Percentiles rank a stretch among this genome's conserved stretches.
phyloP scores from a whole-genome alignment of 2,329 filamentous ascomycete species.

The Xylariaceae sp. region DNA sequence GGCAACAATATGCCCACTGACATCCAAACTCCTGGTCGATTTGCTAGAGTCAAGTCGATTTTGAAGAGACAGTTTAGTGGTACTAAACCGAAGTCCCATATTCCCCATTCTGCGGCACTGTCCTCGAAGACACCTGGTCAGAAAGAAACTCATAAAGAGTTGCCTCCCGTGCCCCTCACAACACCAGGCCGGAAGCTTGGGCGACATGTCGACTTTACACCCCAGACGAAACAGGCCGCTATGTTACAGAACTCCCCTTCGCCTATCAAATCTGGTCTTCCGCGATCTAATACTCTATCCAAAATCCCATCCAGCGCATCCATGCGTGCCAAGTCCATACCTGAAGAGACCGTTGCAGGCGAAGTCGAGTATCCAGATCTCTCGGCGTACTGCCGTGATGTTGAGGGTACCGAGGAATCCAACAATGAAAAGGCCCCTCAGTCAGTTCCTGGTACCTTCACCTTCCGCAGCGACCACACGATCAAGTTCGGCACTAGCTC shows the following conservation, averaged over 20 bases:
- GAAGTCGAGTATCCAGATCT: conserved; percentile 59
- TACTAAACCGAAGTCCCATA: conserved; percentile 48
- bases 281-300: conserved; percentile 45
- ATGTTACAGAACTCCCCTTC: conserved; percentile 57
- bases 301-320: conserved; percentile 41
- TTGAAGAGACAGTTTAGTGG: conserved; percentile 48
- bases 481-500: conserved; percentile 58
- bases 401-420: conserved; percentile 31
- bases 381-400: conserved; percentile 40
- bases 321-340: conserved; percentile 37
- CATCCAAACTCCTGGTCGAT: conserved; percentile 52
- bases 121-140: conserved; percentile 52
- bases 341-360: conserved; percentile 31
- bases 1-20: conserved; percentile 38
- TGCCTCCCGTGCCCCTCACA: conserved; percentile 57
- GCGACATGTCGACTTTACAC: conserved; percentile 82
- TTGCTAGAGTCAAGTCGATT: conserved; percentile 63
- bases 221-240: conserved; percentile 60
- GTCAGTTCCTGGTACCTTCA: conserved; percentile 61
- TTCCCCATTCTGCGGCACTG: conserved; percentile 47
- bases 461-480: conserved; percentile 67
- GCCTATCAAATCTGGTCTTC: conserved; percentile 53
- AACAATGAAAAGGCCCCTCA: conserved; percentile 30
- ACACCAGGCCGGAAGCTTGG: conserved; percentile 68
- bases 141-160: conserved; percentile 51